Percentiles rank a stretch among this genome's conserved stretches.
phyloP scores from a whole-genome alignment of 2,329 filamentous ascomycete genomes.

The Aspergillus sp. region DNA sequence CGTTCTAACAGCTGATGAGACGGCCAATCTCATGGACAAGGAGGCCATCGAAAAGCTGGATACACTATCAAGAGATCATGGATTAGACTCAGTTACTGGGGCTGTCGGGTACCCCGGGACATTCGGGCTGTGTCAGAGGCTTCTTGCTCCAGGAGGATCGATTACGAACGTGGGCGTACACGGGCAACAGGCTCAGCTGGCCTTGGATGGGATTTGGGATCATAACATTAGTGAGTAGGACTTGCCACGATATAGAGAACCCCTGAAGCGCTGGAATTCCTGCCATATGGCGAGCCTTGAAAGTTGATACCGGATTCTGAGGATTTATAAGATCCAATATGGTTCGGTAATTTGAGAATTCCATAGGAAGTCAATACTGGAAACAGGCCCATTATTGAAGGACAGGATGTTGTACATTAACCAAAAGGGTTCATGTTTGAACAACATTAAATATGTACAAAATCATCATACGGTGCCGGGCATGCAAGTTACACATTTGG shows the following conservation, averaged over 20 bases:
- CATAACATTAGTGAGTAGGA: neutral
- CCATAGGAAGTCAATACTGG: too few species aligned
- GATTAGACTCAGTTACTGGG: slow-evolving; percentile 60
- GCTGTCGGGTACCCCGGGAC: slow-evolving; percentile 56
- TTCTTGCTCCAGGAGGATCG: slow-evolving; percentile 54
- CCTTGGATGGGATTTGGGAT: neutral
- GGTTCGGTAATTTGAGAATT: too few species aligned
- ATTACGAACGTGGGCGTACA: slow-evolving; percentile 60
- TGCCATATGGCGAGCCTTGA: neutral
- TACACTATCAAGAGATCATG: slow-evolving; percentile 27
- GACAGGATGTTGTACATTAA: too few species aligned
- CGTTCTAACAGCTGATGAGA: slow-evolving; percentile 38
- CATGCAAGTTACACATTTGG: too few species aligned
- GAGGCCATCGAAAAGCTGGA: slow-evolving; percentile 35
- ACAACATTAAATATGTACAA: too few species aligned
- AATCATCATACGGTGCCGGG: too few species aligned
- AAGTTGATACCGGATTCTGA: too few species aligned
- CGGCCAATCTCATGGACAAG: slow-evolving; percentile 40
- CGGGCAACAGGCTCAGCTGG: slow-evolving; percentile 28
- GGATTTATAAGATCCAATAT: too few species aligned
- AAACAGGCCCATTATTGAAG: too few species aligned
- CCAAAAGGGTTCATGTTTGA: too few species aligned
- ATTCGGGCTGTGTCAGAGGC: slow-evolving; percentile 54
- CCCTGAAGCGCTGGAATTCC: neutral
- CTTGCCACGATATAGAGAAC: neutral